Evolutionary conservation across 257 asterid genomes (phyloP).

Genomic region (Forsythia viridissima): DNA sequence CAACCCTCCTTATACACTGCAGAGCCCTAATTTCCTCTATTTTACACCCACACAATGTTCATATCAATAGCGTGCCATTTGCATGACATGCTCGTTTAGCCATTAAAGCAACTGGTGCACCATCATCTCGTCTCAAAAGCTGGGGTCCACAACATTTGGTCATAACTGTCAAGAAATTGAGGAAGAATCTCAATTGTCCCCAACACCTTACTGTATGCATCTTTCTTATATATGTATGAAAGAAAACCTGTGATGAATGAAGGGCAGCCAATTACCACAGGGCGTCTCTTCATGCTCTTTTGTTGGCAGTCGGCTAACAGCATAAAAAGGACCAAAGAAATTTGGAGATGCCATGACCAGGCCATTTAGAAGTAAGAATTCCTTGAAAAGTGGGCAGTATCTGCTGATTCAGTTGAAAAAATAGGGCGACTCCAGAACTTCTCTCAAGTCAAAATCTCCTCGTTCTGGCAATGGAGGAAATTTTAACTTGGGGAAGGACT

Average conservation of each 20-base stretch:
- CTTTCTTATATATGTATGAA: constrained; percentile 7
- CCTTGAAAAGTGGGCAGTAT: constrained; percentile 24
- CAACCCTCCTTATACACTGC: constrained; percentile 21
- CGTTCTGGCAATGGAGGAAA: constrained; percentile 89
- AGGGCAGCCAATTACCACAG: neutral
- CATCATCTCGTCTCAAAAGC: constrained; percentile 11
- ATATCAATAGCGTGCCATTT: neutral
- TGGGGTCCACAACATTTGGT: neutral
- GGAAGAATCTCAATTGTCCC: neutral
- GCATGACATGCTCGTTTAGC: neutral
- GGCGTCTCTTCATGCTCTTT: neutral
- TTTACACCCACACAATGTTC: neutral
- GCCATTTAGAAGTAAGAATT: constrained; percentile 4
- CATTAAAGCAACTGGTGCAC: constrained; percentile 8
- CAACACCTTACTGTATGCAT: constrained; percentile 5
- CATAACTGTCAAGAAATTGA: neutral
- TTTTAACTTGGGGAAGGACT: constrained; percentile 61
- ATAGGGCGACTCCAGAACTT: constrained; percentile 76
- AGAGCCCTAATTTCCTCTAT: constrained; percentile 6
- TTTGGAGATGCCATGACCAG: neutral
- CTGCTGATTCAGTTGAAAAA: constrained; percentile 74
- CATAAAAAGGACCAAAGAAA: neutral
- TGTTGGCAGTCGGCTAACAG: neutral
- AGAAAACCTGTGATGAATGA: neutral
- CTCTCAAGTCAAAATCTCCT: constrained; percentile 87